Evolutionary conservation across 2,329 filamentous ascomycete species (phyloP), one percentile per base, ranked within the genome.

Genomic region (Fusarium ramigenum): DNA sequence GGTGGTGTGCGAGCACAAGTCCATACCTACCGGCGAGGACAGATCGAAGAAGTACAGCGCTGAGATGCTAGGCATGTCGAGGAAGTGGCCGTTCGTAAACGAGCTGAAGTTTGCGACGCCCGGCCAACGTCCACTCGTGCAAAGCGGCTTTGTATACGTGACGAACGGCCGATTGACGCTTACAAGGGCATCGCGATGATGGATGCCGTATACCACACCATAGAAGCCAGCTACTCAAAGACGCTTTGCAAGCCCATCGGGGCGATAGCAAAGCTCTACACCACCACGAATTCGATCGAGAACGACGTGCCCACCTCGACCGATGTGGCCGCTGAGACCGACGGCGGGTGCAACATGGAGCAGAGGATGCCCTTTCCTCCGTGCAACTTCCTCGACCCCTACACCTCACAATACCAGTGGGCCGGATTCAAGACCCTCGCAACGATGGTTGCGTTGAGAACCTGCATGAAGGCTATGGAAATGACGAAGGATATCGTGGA

Each of bases 191-290:
- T 7, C 40, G 40, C 15, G n/a, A 23, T 6, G 9, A 43, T 23
- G 5, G 15, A 23, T n/a, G 15, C 15, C n/a, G n/a, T 23, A 7
- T 42, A 16, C 15, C 4, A 23, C n/a, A 18, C 9, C 6, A 23
- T 43, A 1, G n/a, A 18, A 5, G 8, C 11, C 15, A 3, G 16
- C 42, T 12, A 16, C n/a, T 23, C 0, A 1, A 43, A 43, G n/a
- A 16, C 40, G 15, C 40, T 42, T 7, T n/a, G 5, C 21, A 4
- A 42, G 21, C 21, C 14, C 21, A 40, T n/a, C 5, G 21, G 5
- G 21, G 8, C 21, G 9, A 16, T 10, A 12, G n/a, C 3, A 9
- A 14, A 42, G 21, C 40, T 42, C 6, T 7, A 10, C n/a, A 43
- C 5, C 15, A 23, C 40, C 15, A 23, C 40, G 7, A 39, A n/a